Percentiles rank a stretch among this genome's conserved stretches.
phyloP scores from a whole-genome alignment of 2,329 filamentous ascomycete genomes.

The Stemphylium beticola region DNA sequence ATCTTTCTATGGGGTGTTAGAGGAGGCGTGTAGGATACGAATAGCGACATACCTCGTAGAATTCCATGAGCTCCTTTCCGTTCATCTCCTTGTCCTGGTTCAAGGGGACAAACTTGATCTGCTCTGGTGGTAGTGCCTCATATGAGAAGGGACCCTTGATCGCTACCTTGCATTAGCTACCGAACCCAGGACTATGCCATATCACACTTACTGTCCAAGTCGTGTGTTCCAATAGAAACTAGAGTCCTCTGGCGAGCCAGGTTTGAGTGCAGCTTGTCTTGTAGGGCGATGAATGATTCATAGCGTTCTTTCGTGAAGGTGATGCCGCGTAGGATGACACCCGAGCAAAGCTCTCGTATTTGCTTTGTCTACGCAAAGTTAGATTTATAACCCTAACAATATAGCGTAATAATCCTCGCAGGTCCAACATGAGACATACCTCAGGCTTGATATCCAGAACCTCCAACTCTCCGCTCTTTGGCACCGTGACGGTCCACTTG shows the following conservation, averaged over 20 bases:
- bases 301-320: conserved; percentile 91
- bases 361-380: conserved; percentile 65
- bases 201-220: conserved; percentile 71
- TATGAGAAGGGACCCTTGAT: conserved; percentile 96
- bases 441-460: conserved; percentile 79
- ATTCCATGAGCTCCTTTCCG: conserved; percentile 86
- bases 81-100: conserved; percentile 92
- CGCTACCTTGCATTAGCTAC: conserved; percentile 47
- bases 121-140: conserved; percentile 86
- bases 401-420: not conserved
- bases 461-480: conserved; percentile 74
- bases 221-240: conserved; percentile 97
- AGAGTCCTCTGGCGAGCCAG: conserved; percentile 89
- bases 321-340: conserved; percentile 86
- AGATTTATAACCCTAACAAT: conserved; percentile 5
- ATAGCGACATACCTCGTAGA: conserved; percentile 70
- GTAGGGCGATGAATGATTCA: conserved; percentile 95
- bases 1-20: conserved; percentile 68
- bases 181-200: not conserved
- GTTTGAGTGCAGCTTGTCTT: conserved; percentile 98
- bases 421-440: conserved; percentile 44
- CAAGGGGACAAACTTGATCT: conserved; percentile 88
- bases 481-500: conserved; percentile 77
- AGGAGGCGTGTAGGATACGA: not conserved
- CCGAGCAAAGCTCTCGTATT: conserved; percentile 87